Evolutionary conservation across 805 yeast genomes (phyloP).

Genomic region (Nakazawaea populi): DNA sequence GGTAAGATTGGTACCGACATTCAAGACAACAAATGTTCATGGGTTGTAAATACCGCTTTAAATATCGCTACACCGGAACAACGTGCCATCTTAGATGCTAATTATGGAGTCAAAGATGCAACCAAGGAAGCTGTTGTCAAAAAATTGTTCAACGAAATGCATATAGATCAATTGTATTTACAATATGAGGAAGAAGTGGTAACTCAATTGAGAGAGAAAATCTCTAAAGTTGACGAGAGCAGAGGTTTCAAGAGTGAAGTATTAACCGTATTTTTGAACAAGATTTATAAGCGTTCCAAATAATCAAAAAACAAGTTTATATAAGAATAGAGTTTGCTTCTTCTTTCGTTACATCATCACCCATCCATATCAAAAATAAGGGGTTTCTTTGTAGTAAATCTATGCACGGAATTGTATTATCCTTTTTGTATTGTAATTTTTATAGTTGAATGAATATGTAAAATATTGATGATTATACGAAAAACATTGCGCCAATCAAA

Average conservation of each 20-base stretch:
- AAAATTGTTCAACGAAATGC: slow-evolving; percentile 66
- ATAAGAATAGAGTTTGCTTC: too few relatives aligned
- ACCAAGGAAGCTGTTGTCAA: slow-evolving; percentile 64
- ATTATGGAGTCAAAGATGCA: slow-evolving; percentile 83
- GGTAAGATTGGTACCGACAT: slow-evolving; percentile 99
- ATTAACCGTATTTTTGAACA: slow-evolving; percentile 76
- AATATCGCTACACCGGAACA: slow-evolving; percentile 73
- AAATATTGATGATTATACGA: background rate
- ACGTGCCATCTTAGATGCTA: slow-evolving; percentile 73
- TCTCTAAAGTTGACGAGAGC: slow-evolving; percentile 74
- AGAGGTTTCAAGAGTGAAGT: slow-evolving; percentile 91
- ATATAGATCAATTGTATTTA: slow-evolving; percentile 62
- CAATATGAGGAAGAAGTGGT: slow-evolving; percentile 82
- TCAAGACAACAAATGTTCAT: slow-evolving; percentile 96
- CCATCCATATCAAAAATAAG: too few relatives aligned
- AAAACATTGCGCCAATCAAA: slow-evolving; percentile 14
- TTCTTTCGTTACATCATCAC: too few relatives aligned
- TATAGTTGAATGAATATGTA: too few relatives aligned
- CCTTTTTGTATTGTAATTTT: background rate
- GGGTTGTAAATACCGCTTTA: slow-evolving; percentile 94
- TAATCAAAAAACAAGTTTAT: slow-evolving; percentile 23
- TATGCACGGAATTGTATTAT: slow-evolving; percentile 2
- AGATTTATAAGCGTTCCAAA: slow-evolving; percentile 92
- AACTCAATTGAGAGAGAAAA: slow-evolving; percentile 53
- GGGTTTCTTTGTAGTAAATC: background rate